These are phyloP conservation scores for Dictyostelium discoideum DNA, from an alignment of 78 protist species.

Conservation along the genomic window dicty_2.7 NC_007089.4:366501-367000, in stretches of 20 bases:
- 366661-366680: slow-evolving; percentile 83
- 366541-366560: slow-evolving; percentile 98
- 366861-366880: slow-evolving; percentile 88
- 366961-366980: slow-evolving; percentile 98
- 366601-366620: slow-evolving; percentile 94
- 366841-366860: slow-evolving; percentile 98
- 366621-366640: slow-evolving; percentile 87
- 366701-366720: slow-evolving; percentile 97
- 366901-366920: slow-evolving; percentile 93
- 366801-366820: slow-evolving; percentile 96
- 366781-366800: slow-evolving; percentile 99
- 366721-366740: slow-evolving; percentile 94
- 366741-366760: slow-evolving; percentile 89
- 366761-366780: slow-evolving; percentile 97
- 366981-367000: slow-evolving; percentile 96
- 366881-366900: slow-evolving; percentile 97
- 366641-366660: slow-evolving; percentile 92
- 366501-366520: slow-evolving; percentile 96
- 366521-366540: slow-evolving; percentile 90
- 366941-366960: slow-evolving; percentile 95
- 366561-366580: slow-evolving; percentile 99
- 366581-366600: slow-evolving; percentile 96
- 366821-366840: slow-evolving; percentile 99
- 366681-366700: slow-evolving; percentile 83
- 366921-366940: slow-evolving; percentile 98